Evolutionary conservation across 495 filamentous ascomycete genomes (phyloP).

Genomic region (Pseudoneurospora amorphoporcata): DNA sequence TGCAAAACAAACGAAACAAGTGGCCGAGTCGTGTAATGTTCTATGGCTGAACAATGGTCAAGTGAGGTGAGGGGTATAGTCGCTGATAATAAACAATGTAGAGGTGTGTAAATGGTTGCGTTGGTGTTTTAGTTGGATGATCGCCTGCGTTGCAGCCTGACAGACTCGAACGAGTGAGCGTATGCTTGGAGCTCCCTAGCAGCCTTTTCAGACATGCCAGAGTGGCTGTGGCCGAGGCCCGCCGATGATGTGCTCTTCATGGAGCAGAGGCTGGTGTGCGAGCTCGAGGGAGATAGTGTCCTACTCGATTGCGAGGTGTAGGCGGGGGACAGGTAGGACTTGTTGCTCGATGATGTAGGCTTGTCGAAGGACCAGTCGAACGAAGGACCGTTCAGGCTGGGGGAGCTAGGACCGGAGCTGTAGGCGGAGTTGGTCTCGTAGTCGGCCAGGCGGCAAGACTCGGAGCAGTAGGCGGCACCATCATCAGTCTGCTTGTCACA

Average conservation of each 20-base stretch:
- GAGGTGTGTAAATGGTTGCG: neutral
- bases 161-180: slow-evolving; percentile 77
- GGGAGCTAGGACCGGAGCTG: slow-evolving; percentile 45
- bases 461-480: slow-evolving; percentile 80
- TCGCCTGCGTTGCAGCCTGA: slow-evolving; percentile 46
- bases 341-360: slow-evolving; percentile 26
- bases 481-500: slow-evolving; percentile 81
- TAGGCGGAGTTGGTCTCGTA: slow-evolving; percentile 57
- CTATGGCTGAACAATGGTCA: slow-evolving; percentile 7
- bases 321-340: slow-evolving; percentile 61
- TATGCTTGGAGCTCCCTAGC: slow-evolving; percentile 76
- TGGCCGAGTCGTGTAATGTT: slow-evolving; percentile 15
- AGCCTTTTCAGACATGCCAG: slow-evolving; percentile 61
- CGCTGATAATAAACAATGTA: slow-evolving; percentile 9
- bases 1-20: slow-evolving; percentile 27
- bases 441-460: slow-evolving; percentile 82
- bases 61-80: slow-evolving; percentile 30
- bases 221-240: slow-evolving; percentile 38
- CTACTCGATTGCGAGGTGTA: slow-evolving; percentile 45
- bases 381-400: slow-evolving; percentile 36
- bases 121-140: slow-evolving; percentile 26
- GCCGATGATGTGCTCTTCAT: slow-evolving; percentile 53
- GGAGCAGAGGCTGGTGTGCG: slow-evolving; percentile 75
- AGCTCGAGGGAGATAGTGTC: slow-evolving; percentile 68
- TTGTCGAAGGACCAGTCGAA: slow-evolving; percentile 33